phyloP scores from a whole-genome alignment of 352 stramenopile genomes.

The Phytophthora podocarpi region DNA sequence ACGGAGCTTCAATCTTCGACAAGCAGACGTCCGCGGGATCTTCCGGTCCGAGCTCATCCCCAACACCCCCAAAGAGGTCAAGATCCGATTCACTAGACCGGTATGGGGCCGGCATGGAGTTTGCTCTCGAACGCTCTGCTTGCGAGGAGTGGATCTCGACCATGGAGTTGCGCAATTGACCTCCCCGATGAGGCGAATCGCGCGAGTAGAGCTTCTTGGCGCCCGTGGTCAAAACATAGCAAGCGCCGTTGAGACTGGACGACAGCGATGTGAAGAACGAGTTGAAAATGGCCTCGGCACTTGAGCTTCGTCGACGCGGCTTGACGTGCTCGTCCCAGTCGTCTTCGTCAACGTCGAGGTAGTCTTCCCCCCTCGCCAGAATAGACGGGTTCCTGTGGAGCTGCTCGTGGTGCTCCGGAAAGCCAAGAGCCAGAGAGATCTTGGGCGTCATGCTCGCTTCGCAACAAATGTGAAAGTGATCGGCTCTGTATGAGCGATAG shows the following conservation, averaged over 20 bases:
- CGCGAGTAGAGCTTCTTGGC: constrained; percentile 1
- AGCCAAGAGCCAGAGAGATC: constrained; percentile 7
- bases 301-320: constrained; percentile 10
- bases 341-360: constrained; percentile 15
- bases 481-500: neutral
- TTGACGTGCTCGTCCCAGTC: constrained; percentile 16
- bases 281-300: constrained; percentile 6
- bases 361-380: constrained; percentile 4
- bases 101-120: constrained; percentile 16
- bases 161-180: constrained; percentile 16
- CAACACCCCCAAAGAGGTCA: constrained; percentile 8
- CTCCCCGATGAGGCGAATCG: neutral
- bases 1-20: constrained; percentile 1
- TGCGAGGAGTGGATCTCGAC: constrained; percentile 2
- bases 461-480: constrained; percentile 10
- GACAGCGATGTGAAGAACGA: constrained; percentile 21
- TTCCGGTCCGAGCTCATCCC: no score
- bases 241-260: constrained; percentile 7
- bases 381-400: constrained; percentile 17
- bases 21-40: neutral
- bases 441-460: constrained; percentile 10
- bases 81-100: constrained; percentile 19
- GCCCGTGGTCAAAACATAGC: neutral
- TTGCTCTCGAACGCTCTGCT: neutral
- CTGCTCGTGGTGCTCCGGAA: constrained; percentile 15